Percentiles rank a stretch among this genome's conserved stretches.
Conservation (phyloP, 2,329 filamentous ascomycete genomes). For the Fusarium liriodendri region DNA sequence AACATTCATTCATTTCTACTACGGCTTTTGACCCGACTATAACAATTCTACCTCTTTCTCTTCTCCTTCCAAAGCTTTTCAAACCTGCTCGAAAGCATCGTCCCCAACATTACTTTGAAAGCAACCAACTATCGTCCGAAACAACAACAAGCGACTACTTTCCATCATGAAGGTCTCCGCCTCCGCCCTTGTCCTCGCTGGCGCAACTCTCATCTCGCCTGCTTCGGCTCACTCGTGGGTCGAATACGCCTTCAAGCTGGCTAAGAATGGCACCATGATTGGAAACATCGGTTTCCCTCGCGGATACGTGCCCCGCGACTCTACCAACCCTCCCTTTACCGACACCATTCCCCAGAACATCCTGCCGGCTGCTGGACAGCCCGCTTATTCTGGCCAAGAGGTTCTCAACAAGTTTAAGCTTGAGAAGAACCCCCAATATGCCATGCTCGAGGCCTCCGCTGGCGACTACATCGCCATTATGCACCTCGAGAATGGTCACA, state of each 20-base stretch:
- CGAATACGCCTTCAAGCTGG: conserved; percentile 78
- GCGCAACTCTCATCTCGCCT: conserved; percentile 47
- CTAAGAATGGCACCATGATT: conserved; percentile 77
- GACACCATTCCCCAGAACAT: conserved; percentile 72
- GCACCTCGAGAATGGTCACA: conserved; percentile 83
- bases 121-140: conserved; percentile 2
- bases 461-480: conserved; percentile 75
- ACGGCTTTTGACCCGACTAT: conserved; percentile 9
- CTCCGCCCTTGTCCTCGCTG: conserved; percentile 37
- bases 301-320: conserved; percentile 70
- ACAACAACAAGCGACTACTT: conserved; percentile 2
- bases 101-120: neutral
- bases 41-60: conserved; percentile 15
- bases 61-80: conserved; percentile 4
- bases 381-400: conserved; percentile 68
- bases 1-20: conserved; percentile 26
- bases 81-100: conserved; percentile 18
- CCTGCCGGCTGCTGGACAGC: conserved; percentile 72
- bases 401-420: conserved; percentile 58
- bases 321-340: conserved; percentile 60
- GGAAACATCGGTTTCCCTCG: conserved; percentile 80
- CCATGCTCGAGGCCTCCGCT: conserved; percentile 69
- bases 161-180: conserved; percentile 38
- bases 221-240: conserved; percentile 81
- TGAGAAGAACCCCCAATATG: conserved; percentile 61